A percentile compares a stretch with the other conserved stretches of the same genome.
phyloP scores from a whole-genome alignment of 129 eudicot genomes.

The Helianthus tuberosus region DNA sequence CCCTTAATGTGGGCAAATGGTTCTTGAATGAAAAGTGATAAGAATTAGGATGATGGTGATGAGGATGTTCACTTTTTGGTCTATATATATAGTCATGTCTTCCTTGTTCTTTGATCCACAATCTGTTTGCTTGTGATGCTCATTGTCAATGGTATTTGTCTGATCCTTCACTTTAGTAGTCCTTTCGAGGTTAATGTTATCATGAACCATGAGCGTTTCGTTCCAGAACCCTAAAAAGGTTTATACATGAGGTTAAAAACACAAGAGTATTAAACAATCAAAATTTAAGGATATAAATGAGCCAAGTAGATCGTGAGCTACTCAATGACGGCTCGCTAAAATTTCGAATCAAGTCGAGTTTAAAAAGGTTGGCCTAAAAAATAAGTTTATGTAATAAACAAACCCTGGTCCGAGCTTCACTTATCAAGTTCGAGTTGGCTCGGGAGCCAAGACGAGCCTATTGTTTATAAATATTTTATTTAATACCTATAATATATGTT shows the following conservation, averaged over 20 bases:
- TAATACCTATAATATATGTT: too few species aligned
- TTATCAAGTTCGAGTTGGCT: too few species aligned
- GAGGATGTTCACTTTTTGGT: constrained; percentile 6
- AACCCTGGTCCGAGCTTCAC: too few species aligned
- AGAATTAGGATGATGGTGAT: constrained; percentile 6
- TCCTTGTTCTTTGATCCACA: constrained; percentile 17
- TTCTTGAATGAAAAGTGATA: constrained; percentile 34
- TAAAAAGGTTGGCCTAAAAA: too few species aligned
- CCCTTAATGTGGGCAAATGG: too few species aligned
- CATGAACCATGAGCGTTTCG: constrained; percentile 16
- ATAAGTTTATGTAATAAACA: too few species aligned
- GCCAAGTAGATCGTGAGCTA: too few species aligned
- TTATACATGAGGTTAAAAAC: neutral
- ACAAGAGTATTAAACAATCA: neutral
- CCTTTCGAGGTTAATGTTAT: constrained; percentile 5
- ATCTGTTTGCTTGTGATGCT: constrained; percentile 14
- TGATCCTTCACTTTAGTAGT: neutral
- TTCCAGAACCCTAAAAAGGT: constrained; percentile 28
- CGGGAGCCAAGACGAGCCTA: too few species aligned
- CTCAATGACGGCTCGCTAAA: too few species aligned
- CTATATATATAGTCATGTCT: neutral
- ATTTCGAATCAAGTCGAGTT: too few species aligned
- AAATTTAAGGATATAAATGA: neutral
- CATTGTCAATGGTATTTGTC: too few species aligned
- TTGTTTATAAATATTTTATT: too few species aligned